Conservation (phyloP, 352 stramenopile species). For the Thalassiosira delicatula region DNA sequence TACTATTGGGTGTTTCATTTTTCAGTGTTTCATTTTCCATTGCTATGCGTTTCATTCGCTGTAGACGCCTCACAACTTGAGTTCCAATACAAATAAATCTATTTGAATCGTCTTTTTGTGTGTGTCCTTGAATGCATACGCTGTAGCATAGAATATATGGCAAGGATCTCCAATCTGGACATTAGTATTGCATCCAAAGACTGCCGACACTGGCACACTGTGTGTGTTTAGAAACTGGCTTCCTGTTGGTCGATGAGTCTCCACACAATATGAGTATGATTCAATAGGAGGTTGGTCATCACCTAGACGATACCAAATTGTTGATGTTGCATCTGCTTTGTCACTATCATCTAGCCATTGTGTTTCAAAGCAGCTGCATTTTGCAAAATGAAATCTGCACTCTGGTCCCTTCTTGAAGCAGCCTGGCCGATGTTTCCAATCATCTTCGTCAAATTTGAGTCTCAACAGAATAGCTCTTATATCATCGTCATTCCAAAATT, state of each 20-base stretch:
- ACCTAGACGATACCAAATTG: neutral
- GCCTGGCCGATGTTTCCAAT: constrained; percentile 10
- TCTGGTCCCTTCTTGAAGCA: constrained; percentile 53
- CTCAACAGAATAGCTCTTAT: constrained; percentile 20
- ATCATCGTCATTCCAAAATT: constrained; percentile 29
- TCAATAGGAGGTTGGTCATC: too few species aligned
- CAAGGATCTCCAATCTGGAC: constrained; percentile 30
- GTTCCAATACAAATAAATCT: constrained; percentile 8
- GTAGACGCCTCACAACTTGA: neutral
- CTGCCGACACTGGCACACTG: constrained; percentile 21
- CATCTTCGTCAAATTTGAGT: constrained; percentile 33
- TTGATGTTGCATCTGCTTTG: neutral
- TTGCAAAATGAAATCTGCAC: constrained; percentile 26
- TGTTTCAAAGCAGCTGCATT: neutral
- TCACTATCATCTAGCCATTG: neutral
- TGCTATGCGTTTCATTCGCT: constrained; percentile 2
- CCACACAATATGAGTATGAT: constrained; percentile 33
- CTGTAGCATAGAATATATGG: constrained; percentile 36
- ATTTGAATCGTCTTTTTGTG: constrained; percentile 47
- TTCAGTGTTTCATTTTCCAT: constrained; percentile 9
- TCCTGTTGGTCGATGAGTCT: constrained; percentile 22
- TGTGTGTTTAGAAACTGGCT: constrained; percentile 47
- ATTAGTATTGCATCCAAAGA: constrained; percentile 53
- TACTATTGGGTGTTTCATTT: neutral
- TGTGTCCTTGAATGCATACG: constrained; percentile 37